Evolutionary conservation across 208 protist genomes (phyloP).

Genomic region (Wallacemonas sp.): DNA sequence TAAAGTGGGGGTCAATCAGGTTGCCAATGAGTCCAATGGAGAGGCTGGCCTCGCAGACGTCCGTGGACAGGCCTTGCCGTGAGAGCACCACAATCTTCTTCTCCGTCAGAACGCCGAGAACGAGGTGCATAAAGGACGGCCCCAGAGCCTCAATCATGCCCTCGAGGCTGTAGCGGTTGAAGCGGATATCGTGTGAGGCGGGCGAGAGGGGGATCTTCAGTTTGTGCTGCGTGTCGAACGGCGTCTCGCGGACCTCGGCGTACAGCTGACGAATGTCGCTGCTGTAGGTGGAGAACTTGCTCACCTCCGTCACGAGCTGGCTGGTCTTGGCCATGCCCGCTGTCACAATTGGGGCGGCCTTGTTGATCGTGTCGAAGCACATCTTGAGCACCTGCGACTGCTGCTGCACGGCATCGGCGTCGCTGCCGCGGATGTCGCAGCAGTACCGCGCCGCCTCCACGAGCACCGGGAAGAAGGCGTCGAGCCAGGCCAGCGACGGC

Average conservation of each 20-base stretch:
- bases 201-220: slow-evolving; percentile 53
- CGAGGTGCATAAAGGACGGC: slow-evolving; percentile 54
- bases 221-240: slow-evolving; percentile 50
- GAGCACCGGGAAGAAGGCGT: slow-evolving; percentile 71
- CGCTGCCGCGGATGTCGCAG: slow-evolving; percentile 61
- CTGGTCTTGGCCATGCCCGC: slow-evolving; percentile 24
- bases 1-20: slow-evolving; percentile 61
- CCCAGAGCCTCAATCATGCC: slow-evolving; percentile 56
- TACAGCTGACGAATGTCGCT: slow-evolving; percentile 34
- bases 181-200: slow-evolving; percentile 46
- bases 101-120: slow-evolving; percentile 61
- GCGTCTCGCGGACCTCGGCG: slow-evolving; percentile 38
- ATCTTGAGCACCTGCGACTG: slow-evolving; percentile 53
- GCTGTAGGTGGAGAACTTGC: slow-evolving; percentile 33
- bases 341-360: slow-evolving; percentile 25
- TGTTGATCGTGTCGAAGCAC: slow-evolving; percentile 58
- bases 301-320: slow-evolving; percentile 38
- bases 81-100: slow-evolving; percentile 81
- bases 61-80: slow-evolving; percentile 49
- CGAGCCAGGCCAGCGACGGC: slow-evolving; percentile 63
- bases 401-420: slow-evolving; percentile 45
- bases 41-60: slow-evolving; percentile 72
- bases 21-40: slow-evolving; percentile 67
- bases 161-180: slow-evolving; percentile 62
- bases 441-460: slow-evolving; percentile 69